Evolutionary conservation across 345 rosid genomes (phyloP).

Genomic region (Citrus glauca): DNA sequence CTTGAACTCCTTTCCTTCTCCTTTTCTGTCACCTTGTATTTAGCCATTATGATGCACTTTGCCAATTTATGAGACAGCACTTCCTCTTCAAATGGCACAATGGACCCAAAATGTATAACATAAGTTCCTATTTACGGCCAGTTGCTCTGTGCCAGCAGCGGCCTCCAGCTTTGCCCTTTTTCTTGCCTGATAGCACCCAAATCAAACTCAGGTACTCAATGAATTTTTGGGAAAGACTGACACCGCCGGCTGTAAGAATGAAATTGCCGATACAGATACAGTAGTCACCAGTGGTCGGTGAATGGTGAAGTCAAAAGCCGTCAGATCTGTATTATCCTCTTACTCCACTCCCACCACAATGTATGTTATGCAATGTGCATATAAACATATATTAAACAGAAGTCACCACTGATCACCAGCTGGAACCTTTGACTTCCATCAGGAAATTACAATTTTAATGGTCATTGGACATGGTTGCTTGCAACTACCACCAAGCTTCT

Average conservation of each 20-base stretch:
- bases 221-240: too few relatives aligned
- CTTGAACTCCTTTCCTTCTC: background rate
- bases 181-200: conserved; percentile 39
- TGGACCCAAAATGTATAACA: conserved; percentile 25
- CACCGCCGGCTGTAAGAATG: too few relatives aligned
- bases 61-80: conserved; percentile 19
- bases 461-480: too few relatives aligned
- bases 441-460: background rate
- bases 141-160: conserved; percentile 19
- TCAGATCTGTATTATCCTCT: too few relatives aligned
- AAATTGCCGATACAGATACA: too few relatives aligned
- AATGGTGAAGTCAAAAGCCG: too few relatives aligned
- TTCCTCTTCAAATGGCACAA: conserved; percentile 21
- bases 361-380: background rate
- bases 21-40: conserved; percentile 9
- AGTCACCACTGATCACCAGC: too few relatives aligned
- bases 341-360: too few relatives aligned
- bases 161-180: conserved; percentile 31
- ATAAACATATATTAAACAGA: background rate
- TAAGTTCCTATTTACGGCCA: conserved; percentile 20
- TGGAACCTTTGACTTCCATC: too few relatives aligned
- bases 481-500: conserved; percentile 23
- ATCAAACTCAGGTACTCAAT: conserved; percentile 21
- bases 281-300: too few relatives aligned
- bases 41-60: conserved; percentile 17